Base-by-base conservation (phyloP, 331 rosid species). In the Quercus phellos region DNA sequence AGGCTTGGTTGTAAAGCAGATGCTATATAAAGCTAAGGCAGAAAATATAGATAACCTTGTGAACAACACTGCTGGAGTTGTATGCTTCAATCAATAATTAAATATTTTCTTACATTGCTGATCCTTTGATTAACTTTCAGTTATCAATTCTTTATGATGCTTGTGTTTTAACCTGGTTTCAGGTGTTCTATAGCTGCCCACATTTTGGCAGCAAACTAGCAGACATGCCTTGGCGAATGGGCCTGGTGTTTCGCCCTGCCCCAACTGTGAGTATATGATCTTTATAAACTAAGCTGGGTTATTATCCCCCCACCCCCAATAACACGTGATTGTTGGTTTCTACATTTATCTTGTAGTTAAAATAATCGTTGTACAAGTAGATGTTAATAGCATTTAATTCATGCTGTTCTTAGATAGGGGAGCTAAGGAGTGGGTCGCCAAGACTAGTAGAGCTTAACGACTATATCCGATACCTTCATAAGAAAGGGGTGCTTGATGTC, bases 171-270 rank as follows among this genome's bases (percentile, higher is more conserved):
- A 51, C 76, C 63, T 79, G 84, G 51, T 68, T 82, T 85, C 83
- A 94, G 99, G 93, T 92, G 80, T 95, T 92, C 87, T 95, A 95
- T 73, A 92, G 99, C 88, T 95, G 99, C 86, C 99, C 99, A 32
- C 99, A 95, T 85, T 95, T 92, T 70, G 99, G 99, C 76, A 95
- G 99, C 94, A 95, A 89, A 85, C 94, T 95, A 58, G 99, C 99
- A 64, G 99, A 95, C 79, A 90, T 92, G 96, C 99, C 99, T 64
- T 92, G 94, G 99, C 89, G 89, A 85, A 92, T 95, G 97, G 99
- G 99, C 66, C 71, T 92, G 74, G 94, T 95, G 38, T 88, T 95
- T 77, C 97, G 97, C 64, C 97, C 97, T 73, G 94, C 97, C 73
- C 98, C 94, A 26, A 83, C 90, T 43, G 99, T 95, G 69, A 95